Percentiles rank a stretch among this genome's conserved stretches.
Evolutionary conservation across 176 grass and related monocot species (phyloP).

Genomic region (Raddia guianensis): DNA sequence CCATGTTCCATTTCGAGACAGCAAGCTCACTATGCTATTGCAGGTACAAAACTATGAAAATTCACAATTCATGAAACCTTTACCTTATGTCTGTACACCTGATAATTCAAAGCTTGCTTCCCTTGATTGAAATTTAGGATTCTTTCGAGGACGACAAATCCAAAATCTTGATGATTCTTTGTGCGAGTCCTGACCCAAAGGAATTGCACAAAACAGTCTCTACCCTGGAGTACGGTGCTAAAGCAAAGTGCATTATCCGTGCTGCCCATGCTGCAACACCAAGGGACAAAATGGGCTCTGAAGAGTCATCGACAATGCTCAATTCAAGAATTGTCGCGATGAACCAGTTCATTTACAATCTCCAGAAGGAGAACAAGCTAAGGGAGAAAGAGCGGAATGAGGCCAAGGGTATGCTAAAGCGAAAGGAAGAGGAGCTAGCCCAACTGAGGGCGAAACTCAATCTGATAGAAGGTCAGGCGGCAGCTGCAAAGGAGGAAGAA

Average conservation of each 20-base stretch:
- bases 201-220: constrained; percentile 94
- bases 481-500: constrained; percentile 53
- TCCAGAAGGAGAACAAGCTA: constrained; percentile 71
- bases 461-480: constrained; percentile 53
- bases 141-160: constrained; percentile 94
- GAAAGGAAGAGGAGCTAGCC: constrained; percentile 71
- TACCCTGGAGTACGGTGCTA: constrained; percentile 90
- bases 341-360: constrained; percentile 86
- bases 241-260: constrained; percentile 93
- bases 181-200: constrained; percentile 87
- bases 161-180: constrained; percentile 98
- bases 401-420: constrained; percentile 45
- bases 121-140: constrained; percentile 62
- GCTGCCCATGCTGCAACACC: constrained; percentile 67
- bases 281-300: constrained; percentile 60
- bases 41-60: constrained; percentile 50
- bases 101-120: background rate
- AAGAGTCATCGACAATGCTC: constrained; percentile 66
- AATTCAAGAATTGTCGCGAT: constrained; percentile 73
- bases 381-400: constrained; percentile 68
- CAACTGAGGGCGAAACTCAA: constrained; percentile 49
- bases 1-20: constrained; percentile 92
- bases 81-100: background rate
- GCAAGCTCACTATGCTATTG: constrained; percentile 93
- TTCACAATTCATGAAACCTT: background rate